Evolutionary conservation across 2,329 filamentous ascomycete species (phyloP), one percentile per base, ranked within the genome.

Genomic region (Venturiaceae sp.): DNA sequence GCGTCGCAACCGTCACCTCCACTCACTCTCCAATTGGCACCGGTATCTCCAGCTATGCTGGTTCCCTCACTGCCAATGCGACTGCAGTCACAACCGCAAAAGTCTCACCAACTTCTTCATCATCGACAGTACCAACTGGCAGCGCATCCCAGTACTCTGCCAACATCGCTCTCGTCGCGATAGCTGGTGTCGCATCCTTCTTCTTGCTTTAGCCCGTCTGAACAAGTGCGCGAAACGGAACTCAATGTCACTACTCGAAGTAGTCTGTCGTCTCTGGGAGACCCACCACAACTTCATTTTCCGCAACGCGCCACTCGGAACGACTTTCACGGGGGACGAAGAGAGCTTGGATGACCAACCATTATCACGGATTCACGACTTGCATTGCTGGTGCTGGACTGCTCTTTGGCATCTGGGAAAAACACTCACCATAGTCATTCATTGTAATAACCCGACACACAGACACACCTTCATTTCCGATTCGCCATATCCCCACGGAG

Each of bases 1-100:
- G 54, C 21, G 54, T 56, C 21, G n/a, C 37, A 32, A 56, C 54
- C n/a, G 54, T 36, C 30, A 56, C 54, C 28, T 32, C 33, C 37
- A 56, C 39, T 21, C 30, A 28, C 21, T 19, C 36, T 11, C 26
- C 54, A 5, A n/a, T 9, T 21, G 36, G n/a, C 21, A 56, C 34
- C 23, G 52, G 52, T 8, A 23, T 34, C 5, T 30, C 30, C n/a
- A n/a, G n/a, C 1, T 53, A 53, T 53, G 30, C 32, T n/a, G 11
- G 36, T 11, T 39, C 36, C 11, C 11, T 11, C 19, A 14, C 19
- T n/a, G 52, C 52, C 34, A 53, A 34, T 37, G 52, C 52, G 1
- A 53, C 52, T n/a, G 30, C 52, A 28, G 32, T 37, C 23, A 19
- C 28, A 6, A 36, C 52, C 16, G n/a, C 19, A 23, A 34, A 34